Percentiles rank a stretch among this genome's conserved stretches.
Conservation (phyloP, 2,329 filamentous ascomycete species). For the Paecilomyces sp. region DNA sequence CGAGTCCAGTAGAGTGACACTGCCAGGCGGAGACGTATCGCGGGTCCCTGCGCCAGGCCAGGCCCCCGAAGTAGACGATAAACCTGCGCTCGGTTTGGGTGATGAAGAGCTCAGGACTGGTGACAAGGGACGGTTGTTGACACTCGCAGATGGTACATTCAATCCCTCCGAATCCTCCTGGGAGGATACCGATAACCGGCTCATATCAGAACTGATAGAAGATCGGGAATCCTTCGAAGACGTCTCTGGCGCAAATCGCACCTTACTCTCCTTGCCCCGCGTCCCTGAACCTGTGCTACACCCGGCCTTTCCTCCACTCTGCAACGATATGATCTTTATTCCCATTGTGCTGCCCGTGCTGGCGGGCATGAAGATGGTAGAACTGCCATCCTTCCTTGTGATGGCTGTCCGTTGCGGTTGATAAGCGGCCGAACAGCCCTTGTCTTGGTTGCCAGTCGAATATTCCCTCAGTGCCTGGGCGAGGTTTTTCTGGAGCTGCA, state of each 20-base stretch:
- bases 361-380: conserved; percentile 62
- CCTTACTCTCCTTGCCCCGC: not conserved
- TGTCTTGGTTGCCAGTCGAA: conserved; percentile 54
- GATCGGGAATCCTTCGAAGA: not conserved
- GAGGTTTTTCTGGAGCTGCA: conserved; percentile 51
- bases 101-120: not conserved
- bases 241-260: not conserved
- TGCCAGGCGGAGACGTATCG: conserved; percentile 48
- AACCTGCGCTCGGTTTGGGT: not conserved
- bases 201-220: not conserved
- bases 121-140: not conserved
- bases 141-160: not conserved
- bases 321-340: conserved; percentile 58
- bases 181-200: conserved; percentile 3
- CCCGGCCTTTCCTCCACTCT: conserved; percentile 24
- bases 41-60: conserved; percentile 28
- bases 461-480: conserved; percentile 58
- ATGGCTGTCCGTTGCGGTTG: conserved; percentile 57
- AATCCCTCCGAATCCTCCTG: conserved; percentile 5
- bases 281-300: not conserved
- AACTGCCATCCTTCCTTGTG: conserved; percentile 53
- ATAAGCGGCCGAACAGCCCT: conserved; percentile 52
- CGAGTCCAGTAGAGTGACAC: conserved; percentile 53
- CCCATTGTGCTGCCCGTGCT: conserved; percentile 53
- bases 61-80: conserved; percentile 23